Evolutionary conservation across 2,329 filamentous ascomycete genomes (phyloP), one percentile per base, ranked within the genome.

Genomic region (Colletotrichum kahawae): DNA sequence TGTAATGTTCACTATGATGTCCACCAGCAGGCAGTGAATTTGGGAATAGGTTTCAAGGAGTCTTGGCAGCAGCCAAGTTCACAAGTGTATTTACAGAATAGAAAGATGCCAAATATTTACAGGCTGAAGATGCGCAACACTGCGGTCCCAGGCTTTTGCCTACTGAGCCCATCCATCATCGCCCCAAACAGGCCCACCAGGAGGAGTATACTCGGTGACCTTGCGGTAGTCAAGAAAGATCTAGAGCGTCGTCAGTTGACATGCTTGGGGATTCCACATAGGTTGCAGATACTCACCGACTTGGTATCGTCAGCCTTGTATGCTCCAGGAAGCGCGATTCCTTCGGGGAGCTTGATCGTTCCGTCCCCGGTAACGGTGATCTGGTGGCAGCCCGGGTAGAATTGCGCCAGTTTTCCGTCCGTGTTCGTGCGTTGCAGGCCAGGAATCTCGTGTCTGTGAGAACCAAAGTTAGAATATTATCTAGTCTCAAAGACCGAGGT

Each of bases 371-470:
- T 87, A 29, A 91, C 87, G 78, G 89, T 83, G 29, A 91, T 84
- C 80, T 91, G 89, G 80, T 90, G 89, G 82, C 89, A 91, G 13
- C 88, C 88, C 0, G 89, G 89, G 78, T 91, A 91, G 80, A 90
- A 88, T 78, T 91, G 89, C 1, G 87, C 89, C 10, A 78, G 27
- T 21, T 76, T 63, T n/a, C 89, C 89, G 3, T 88, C 88, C 77
- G 89, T 89, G 16, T 80, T 59, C n/a, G 83, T 84, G 4, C 87
- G 77, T 81, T 91, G 89, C 66, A 91, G 84, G 7, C 89, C 89
- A 75, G 90, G 87, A 78, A 90, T 87, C 80, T 91, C 89, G 78
- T 91, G 89, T 68, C 70, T 73, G 56, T 31, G 2, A 9, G 10
- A 7, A 18, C 9, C 2, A 2, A 64, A 4, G 9, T 70, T 13